Base-by-base conservation (phyloP, 2,329 filamentous ascomycete genomes). In the Zarea fungicola region DNA sequence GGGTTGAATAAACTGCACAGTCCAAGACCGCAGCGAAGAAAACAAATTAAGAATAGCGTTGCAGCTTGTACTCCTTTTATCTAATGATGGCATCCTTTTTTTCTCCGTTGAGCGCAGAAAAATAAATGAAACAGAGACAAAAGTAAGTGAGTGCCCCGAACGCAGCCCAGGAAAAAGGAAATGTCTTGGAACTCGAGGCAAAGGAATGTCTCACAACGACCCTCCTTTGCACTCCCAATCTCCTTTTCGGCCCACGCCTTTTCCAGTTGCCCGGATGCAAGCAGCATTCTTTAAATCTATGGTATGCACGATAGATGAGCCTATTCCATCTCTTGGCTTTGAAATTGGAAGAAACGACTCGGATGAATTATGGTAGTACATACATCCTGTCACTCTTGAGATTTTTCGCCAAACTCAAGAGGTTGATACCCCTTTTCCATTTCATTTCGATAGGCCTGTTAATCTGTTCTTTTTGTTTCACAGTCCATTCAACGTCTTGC, bases 61-160 rank as follows among this genome's bases (percentile, higher is more conserved):
- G n/a, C n/a, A 25, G 8, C 3, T n/a, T 21, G 26, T 4, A 19
- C 6, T 42, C 13, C 7, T 44, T 23, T n/a, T n/a, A n/a, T n/a
- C n/a, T n/a, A n/a, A n/a, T n/a, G n/a, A n/a, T n/a, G n/a, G n/a
- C n/a, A 10, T 21, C 22, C 26, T 44, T 23, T 14, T 9, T 44
- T 35, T 34, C 2, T 26, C 13, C 19, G 16, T 14, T 14, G 21
- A 26, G n/a, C n/a, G n/a, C 35, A 39, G 8, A 19, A 21, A 9
- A 14, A 23, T 5, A 19, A 36, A 28, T 26, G 31, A 45, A n/a
- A n/a, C n/a, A n/a, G 19, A 39, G 43, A 40, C 43, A 39, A 45
- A 45, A 43, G n/a, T 45, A 18, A 39, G 35, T 22, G 35, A n/a
- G 34, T 6, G 34, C 29, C 21, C 35, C 35, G 21, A 44, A 44